Evolutionary conservation across 306 rosid genomes (phyloP).

Genomic region (Rosa multiflora): DNA sequence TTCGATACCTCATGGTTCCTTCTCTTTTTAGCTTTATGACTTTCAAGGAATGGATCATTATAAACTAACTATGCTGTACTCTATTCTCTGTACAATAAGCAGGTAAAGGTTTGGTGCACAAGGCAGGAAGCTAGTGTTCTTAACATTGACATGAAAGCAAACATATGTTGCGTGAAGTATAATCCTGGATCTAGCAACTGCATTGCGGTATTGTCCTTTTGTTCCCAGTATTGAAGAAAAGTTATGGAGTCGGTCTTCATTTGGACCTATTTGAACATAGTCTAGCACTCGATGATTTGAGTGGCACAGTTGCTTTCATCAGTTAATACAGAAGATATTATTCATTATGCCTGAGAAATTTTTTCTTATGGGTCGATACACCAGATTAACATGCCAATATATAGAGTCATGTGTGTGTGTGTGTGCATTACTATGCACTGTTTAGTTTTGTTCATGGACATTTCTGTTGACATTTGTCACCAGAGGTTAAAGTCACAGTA

Average conservation of each 20-base stretch:
- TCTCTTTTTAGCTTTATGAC: background rate
- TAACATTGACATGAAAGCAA: conserved; percentile 97
- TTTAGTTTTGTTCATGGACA: background rate
- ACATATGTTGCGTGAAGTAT: conserved; percentile 95
- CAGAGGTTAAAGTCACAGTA: background rate
- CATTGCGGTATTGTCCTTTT: conserved; percentile 71
- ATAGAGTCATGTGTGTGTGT: background rate
- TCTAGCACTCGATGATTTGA: conserved; percentile 9
- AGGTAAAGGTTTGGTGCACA: conserved; percentile 98
- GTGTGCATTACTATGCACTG: background rate
- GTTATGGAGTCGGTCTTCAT: conserved; percentile 12
- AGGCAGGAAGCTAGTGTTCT: conserved; percentile 87
- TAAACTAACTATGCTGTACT: conserved; percentile 14
- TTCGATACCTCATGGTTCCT: background rate
- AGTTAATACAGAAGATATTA: background rate
- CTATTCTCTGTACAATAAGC: conserved; percentile 31
- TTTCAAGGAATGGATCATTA: background rate
- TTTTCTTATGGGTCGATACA: conserved; percentile 9
- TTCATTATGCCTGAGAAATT: conserved; percentile 1
- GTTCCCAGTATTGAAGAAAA: conserved; percentile 21
- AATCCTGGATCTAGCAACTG: conserved; percentile 93
- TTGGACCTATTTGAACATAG: conserved; percentile 17
- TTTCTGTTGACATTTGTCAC: background rate
- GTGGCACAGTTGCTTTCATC: background rate
- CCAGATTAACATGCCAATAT: background rate